Conservation (phyloP, 352 stramenopile genomes). For the Pythium apleroticum region DNA sequence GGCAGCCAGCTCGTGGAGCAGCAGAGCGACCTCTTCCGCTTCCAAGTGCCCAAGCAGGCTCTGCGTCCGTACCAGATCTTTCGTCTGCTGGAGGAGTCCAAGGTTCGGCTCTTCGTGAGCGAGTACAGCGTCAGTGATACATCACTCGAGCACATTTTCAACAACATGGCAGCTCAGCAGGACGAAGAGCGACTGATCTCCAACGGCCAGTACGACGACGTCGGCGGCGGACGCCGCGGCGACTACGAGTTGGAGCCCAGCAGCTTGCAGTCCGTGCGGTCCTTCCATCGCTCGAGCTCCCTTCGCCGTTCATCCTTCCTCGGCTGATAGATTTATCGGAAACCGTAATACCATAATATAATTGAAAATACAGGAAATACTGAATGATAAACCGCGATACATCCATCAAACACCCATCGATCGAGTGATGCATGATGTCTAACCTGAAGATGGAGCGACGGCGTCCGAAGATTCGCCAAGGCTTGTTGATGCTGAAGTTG, state of each 20-base stretch:
- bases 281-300: conserved; percentile 41
- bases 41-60: conserved; percentile 65
- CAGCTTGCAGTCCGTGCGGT: conserved; percentile 41
- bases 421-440: background rate
- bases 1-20: conserved; percentile 55
- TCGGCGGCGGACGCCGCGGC: background rate
- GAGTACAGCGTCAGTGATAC: conserved; percentile 89
- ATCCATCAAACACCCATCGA: background rate
- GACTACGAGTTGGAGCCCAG: conserved; percentile 27
- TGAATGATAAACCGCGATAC: background rate
- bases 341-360: background rate
- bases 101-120: conserved; percentile 51
- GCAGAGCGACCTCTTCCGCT: conserved; percentile 65
- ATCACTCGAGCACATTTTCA: conserved; percentile 92
- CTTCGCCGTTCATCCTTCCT: conserved; percentile 27
- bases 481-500: too few species aligned
- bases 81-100: conserved; percentile 63
- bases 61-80: conserved; percentile 63
- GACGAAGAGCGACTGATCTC: conserved; percentile 46
- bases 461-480: too few species aligned
- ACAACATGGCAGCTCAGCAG: conserved; percentile 81
- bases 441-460: background rate
- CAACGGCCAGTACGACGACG: conserved; percentile 37
- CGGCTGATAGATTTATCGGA: background rate
- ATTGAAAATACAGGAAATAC: background rate